These are phyloP conservation scores for Nematocida minor DNA, from an alignment of 371 early-diverging fungal species.

Conservation along the genomic window DNA sequence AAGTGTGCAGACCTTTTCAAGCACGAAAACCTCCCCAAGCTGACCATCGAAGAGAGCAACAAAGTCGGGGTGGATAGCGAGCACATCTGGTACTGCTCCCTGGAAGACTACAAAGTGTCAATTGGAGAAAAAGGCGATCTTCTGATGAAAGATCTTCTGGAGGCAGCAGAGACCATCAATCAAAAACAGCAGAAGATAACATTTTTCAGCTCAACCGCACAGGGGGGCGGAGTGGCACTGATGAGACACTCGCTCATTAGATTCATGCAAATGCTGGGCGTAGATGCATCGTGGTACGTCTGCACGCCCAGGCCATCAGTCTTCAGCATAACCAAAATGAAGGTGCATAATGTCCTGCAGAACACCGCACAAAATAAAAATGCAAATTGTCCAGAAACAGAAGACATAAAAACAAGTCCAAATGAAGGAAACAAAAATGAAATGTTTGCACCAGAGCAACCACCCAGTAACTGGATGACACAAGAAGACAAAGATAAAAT, in stretches of 20 bases:
- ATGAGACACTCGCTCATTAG: conserved; percentile 77
- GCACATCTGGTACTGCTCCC: conserved; percentile 47
- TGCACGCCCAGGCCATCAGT: conserved; percentile 47
- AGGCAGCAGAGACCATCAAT: not conserved
- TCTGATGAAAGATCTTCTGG: conserved; percentile 29
- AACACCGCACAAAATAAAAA: conserved; percentile 67
- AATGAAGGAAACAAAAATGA: not conserved
- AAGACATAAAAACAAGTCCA: not conserved
- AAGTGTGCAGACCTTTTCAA: conserved; percentile 47
- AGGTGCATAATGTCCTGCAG: conserved; percentile 79
- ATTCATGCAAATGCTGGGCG: conserved; percentile 68
- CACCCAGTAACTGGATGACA: conserved; percentile 66
- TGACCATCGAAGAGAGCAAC: conserved; percentile 47
- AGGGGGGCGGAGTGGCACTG: conserved; percentile 79
- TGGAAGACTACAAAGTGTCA: conserved; percentile 35
- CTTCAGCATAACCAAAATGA: conserved; percentile 65
- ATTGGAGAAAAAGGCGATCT: conserved; percentile 4
- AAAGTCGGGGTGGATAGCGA: conserved; percentile 43
- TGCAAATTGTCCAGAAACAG: no score
- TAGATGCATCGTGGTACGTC: conserved; percentile 69
- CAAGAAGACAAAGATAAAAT: conserved; percentile 70
- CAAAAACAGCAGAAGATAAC: conserved; percentile 64
- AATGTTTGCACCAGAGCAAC: not conserved
- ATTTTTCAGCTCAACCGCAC: conserved; percentile 76
- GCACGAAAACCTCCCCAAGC: conserved; percentile 48